Conservation (phyloP, 805 yeast genomes). For the Wickerhamiella kazuoi region DNA sequence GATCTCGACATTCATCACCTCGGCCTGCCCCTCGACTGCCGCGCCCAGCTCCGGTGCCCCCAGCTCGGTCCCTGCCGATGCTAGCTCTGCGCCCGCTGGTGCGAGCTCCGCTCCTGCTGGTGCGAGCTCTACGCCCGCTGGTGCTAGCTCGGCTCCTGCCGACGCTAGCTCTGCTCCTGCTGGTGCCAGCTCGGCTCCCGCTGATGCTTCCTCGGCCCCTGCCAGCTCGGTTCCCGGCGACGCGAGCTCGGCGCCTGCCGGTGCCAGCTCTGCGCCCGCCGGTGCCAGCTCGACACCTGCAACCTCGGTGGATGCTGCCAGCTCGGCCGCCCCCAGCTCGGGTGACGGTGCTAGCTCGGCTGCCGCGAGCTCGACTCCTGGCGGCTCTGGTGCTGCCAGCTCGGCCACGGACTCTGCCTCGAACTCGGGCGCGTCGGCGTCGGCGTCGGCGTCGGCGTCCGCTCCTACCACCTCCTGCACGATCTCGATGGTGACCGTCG, state of each 20-base stretch:
- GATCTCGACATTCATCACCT: background rate
- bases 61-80: background rate
- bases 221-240: background rate
- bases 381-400: too few species aligned
- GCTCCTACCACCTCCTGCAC: too few species aligned
- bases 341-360: too few species aligned
- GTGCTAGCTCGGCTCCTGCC: background rate
- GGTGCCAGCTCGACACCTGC: too few species aligned
- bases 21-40: background rate
- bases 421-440: too few species aligned
- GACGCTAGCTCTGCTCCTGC: background rate
- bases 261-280: too few species aligned
- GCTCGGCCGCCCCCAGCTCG: too few species aligned
- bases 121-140: background rate
- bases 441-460: too few species aligned
- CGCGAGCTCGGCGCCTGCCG: background rate
- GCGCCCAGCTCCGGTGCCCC: background rate
- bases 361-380: too few species aligned
- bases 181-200: background rate
- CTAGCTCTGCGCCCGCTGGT: background rate
- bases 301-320: too few species aligned
- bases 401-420: too few species aligned
- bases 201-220: background rate
- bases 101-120: background rate
- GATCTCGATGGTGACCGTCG: too few species aligned